phyloP scores from a whole-genome alignment of 1,139 yeast species.

The Pneumocystis wakefieldiae region DNA sequence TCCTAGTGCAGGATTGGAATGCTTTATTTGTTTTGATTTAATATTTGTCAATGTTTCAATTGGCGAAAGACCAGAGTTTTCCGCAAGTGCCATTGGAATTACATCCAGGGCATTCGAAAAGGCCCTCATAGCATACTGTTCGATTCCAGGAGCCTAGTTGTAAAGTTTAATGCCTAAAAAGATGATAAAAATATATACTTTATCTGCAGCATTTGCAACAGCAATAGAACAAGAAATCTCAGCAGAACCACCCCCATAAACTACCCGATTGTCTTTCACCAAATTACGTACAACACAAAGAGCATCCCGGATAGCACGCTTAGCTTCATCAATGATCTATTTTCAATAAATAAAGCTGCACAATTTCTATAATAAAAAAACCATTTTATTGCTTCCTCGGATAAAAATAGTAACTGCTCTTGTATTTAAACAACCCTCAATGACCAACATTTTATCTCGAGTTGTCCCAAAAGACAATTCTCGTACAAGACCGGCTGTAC shows the following conservation, averaged over 20 bases:
- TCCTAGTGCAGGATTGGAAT: constrained; percentile 58
- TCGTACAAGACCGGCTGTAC: constrained; percentile 68
- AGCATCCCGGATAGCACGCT: constrained; percentile 92
- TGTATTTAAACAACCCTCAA: constrained; percentile 78
- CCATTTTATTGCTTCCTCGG: constrained; percentile 91
- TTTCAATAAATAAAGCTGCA: background rate
- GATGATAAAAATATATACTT: constrained; percentile 34
- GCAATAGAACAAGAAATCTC: constrained; percentile 88
- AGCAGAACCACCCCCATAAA: constrained; percentile 98
- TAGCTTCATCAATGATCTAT: constrained; percentile 76
- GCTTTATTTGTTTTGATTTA: constrained; percentile 73
- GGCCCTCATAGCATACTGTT: constrained; percentile 94
- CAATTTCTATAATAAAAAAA: background rate
- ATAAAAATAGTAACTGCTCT: constrained; percentile 87
- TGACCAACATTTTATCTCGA: constrained; percentile 85
- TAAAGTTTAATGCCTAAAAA: background rate
- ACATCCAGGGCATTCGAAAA: constrained; percentile 82
- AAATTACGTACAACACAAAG: constrained; percentile 93
- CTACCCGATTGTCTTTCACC: constrained; percentile 80
- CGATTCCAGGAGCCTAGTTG: constrained; percentile 43
- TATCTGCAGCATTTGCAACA: constrained; percentile 82
- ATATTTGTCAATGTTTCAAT: constrained; percentile 74
- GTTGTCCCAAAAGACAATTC: constrained; percentile 95
- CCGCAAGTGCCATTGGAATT: constrained; percentile 90
- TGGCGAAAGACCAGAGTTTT: constrained; percentile 88